Percentiles rank a stretch among this genome's conserved stretches.
Evolutionary conservation across 371 early-diverging fungal species (phyloP).

Genomic region (Mucor indicus): DNA sequence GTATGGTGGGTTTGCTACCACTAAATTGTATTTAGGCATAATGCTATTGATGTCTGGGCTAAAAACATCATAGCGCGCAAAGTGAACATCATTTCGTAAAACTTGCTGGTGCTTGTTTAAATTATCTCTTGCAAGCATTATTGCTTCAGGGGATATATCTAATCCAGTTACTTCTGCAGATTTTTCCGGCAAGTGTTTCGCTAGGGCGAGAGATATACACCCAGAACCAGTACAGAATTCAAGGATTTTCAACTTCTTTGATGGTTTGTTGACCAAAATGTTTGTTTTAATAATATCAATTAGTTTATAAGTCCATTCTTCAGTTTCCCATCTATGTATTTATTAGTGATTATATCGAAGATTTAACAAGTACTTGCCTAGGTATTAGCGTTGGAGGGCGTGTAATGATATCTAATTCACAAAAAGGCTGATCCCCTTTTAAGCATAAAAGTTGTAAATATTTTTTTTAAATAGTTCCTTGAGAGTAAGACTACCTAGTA

Average conservation of each 20-base stretch:
- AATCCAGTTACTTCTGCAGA: constrained; percentile 33
- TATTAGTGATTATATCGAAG: too few species aligned
- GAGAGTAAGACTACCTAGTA: constrained; percentile 51
- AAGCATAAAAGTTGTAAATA: background rate
- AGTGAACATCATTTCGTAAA: constrained; percentile 23
- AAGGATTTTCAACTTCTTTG: constrained; percentile 57
- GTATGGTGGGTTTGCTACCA: constrained; percentile 93
- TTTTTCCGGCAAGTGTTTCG: constrained; percentile 50
- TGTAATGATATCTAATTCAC: constrained; percentile 68
- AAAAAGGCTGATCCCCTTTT: constrained; percentile 77
- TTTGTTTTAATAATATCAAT: constrained; percentile 33
- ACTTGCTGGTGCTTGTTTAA: constrained; percentile 1
- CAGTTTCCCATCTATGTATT: constrained; percentile 93
- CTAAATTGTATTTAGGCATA: constrained; percentile 55
- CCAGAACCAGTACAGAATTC: constrained; percentile 90
- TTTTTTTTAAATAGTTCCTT: background rate
- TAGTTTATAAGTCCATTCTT: constrained; percentile 79
- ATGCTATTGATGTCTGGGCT: background rate
- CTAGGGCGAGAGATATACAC: constrained; percentile 80
- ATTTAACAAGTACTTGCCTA: constrained; percentile 41
- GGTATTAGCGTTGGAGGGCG: constrained; percentile 83
- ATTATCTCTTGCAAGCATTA: constrained; percentile 54
- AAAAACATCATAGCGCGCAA: constrained; percentile 51
- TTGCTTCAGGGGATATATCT: constrained; percentile 45
- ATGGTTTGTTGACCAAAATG: background rate